Percentiles rank a stretch among this genome's conserved stretches.
phyloP scores from a whole-genome alignment of 306 rosid genomes.

The Vigna unguiculata region DNA sequence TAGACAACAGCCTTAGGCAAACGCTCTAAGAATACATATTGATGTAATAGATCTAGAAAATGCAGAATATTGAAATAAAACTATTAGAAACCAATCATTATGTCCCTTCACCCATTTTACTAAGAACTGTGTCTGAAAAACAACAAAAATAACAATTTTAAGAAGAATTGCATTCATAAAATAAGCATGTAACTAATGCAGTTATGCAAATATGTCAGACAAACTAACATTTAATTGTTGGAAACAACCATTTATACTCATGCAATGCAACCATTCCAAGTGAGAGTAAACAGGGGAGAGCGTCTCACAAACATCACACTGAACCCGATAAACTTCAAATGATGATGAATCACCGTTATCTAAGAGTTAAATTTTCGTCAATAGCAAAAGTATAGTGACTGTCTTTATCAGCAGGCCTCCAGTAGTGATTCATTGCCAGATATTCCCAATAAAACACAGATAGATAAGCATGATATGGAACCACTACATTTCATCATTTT shows the following conservation, averaged over 20 bases:
- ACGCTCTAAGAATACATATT: neutral
- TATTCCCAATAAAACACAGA: too few species aligned
- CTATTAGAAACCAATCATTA: constrained; percentile 11
- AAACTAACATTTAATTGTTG: constrained; percentile 3
- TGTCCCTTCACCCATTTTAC: constrained; percentile 91
- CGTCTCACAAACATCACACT: too few species aligned
- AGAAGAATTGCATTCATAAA: constrained; percentile 3
- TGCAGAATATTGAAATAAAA: neutral
- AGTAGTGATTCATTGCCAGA: too few species aligned
- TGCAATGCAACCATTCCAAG: neutral
- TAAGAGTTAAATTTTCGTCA: too few species aligned
- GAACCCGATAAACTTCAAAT: too few species aligned
- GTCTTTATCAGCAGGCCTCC: too few species aligned
- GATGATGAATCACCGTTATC: too few species aligned
- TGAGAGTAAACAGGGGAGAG: too few species aligned
- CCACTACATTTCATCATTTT: too few species aligned
- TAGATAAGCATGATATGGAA: too few species aligned
- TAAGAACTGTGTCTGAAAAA: constrained; percentile 71
- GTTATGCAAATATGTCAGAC: neutral
- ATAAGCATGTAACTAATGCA: neutral
- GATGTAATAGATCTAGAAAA: constrained; percentile 12
- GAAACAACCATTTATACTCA: neutral
- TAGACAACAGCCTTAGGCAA: constrained; percentile 6
- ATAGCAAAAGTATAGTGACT: too few species aligned
- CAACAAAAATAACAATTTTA: constrained; percentile 30